phyloP scores from a whole-genome alignment of 192 early-diverging fungal species.

The Podila horticola region DNA sequence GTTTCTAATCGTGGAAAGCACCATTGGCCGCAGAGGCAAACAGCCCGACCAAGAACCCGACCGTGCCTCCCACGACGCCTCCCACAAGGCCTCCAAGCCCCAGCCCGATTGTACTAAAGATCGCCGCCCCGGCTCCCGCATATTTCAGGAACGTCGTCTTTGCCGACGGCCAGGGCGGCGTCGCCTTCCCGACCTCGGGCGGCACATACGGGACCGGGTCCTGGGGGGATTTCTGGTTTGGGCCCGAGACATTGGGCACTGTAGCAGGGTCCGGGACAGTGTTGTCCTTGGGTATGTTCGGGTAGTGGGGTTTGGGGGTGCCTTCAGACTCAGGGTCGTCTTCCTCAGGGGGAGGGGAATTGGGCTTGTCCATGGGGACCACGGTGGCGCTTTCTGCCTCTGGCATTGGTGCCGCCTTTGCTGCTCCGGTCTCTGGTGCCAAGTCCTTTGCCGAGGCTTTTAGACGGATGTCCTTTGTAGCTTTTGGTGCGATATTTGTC shows the following conservation, averaged over 20 bases:
- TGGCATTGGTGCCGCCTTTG: neutral
- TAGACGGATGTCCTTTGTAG: too few relatives aligned
- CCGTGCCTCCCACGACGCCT: constrained; percentile 17
- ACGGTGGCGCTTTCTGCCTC: neutral
- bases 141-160: constrained; percentile 3
- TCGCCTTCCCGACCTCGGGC: neutral
- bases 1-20: neutral
- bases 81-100: constrained; percentile 19
- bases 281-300: neutral
- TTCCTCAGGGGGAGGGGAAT: neutral
- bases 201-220: neutral
- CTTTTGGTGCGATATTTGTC: too few relatives aligned
- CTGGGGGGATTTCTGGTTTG: neutral
- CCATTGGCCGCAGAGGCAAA: neutral
- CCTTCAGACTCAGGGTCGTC: neutral
- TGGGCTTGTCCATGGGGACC: neutral
- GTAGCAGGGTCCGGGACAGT: neutral
- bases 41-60: constrained; percentile 3
- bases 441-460: too few relatives aligned
- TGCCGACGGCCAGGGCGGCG: neutral
- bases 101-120: constrained; percentile 4
- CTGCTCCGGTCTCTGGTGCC: neutral
- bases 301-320: constrained; percentile 1
- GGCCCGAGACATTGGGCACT: neutral
- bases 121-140: constrained; percentile 9